Evolutionary conservation across 1,284 basidiomycete species (phyloP).

Genomic region (Bjerkandera adusta): DNA sequence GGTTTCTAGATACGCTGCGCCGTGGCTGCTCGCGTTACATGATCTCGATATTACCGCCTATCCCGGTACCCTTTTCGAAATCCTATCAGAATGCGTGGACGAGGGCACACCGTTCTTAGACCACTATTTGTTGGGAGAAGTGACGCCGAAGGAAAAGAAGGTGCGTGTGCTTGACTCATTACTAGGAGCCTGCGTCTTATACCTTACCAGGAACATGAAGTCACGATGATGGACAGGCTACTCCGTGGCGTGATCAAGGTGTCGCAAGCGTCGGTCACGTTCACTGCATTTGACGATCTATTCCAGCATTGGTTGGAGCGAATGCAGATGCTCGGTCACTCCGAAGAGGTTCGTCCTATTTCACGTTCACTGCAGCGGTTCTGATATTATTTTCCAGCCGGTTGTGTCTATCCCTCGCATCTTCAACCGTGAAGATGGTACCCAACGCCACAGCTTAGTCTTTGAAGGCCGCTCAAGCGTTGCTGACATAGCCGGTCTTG

Average conservation of each 20-base stretch:
- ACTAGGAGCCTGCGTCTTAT: no score
- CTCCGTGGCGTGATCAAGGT: constrained; percentile 55
- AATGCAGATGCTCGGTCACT: constrained; percentile 33
- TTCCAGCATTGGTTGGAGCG: constrained; percentile 65
- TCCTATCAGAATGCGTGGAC: constrained; percentile 47
- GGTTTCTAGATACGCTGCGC: constrained; percentile 48
- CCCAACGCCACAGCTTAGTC: constrained; percentile 35
- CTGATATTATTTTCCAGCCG: constrained; percentile 34
- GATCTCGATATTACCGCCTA: constrained; percentile 52
- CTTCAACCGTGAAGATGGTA: constrained; percentile 52
- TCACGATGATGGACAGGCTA: constrained; percentile 33
- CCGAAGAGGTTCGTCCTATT: constrained; percentile 34
- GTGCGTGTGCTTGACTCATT: no score
- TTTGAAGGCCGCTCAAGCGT: constrained; percentile 32
- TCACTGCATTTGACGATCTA: constrained; percentile 60
- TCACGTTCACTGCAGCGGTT: neutral
- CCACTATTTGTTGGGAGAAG: no score
- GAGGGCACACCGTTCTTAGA: constrained; percentile 28
- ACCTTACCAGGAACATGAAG: constrained; percentile 21
- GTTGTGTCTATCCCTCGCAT: constrained; percentile 56
- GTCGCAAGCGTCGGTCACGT: constrained; percentile 51
- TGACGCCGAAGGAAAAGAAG: neutral
- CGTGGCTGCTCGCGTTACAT: constrained; percentile 67
- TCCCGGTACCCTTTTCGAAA: constrained; percentile 45
- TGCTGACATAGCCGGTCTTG: constrained; percentile 27